Base-by-base conservation (phyloP, 23 red algal genomes). In the Porphyridium purpureum region DNA sequence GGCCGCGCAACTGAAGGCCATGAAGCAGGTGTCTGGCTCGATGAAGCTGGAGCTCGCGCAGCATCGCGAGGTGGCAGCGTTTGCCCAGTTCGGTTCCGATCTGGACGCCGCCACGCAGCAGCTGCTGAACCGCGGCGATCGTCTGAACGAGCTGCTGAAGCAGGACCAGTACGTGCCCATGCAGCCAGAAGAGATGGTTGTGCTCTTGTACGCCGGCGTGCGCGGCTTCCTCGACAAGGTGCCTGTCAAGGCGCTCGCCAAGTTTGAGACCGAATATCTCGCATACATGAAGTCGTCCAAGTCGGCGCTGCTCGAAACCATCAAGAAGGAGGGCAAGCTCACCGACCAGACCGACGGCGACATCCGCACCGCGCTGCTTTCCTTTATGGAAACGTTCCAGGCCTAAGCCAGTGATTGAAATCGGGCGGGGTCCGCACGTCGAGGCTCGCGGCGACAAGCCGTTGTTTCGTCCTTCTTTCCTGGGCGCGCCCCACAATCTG, bases 61-160 rank as follows among this genome's bases (percentile, higher is more conserved):
- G 57, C 78, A 85, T 46, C 59, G 88, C 44, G 88, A 94, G 69
- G 78, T 94, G 14, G 78, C 78, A 14, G 88, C 88, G 4, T 94
- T 94, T 30, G 88, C 88, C 7, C 88, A 94, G 72, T 94, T 94
- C 58, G 88, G 88, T 62, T 94, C 88, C 15, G 88, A 94, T 71
- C 70, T 94, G 31, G 88, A 94, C 55, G 77, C 78, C 3, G 69
- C 78, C 4, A 94, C 88, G 31, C 69, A 94, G 68, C 78, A 85
- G 66, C 64, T 85, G 61, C 74, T 94, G 56, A 80, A 94, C 58
- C 69, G 88, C 21, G 88, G 88, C 47, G 88, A 94, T 29, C 77
- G 88, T 26, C 52, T 94, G 24, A 85, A 85, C 57, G 88, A 94
- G 50, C 50, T 94, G 27, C 55, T 94, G 42, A 94, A 94, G 53